Base-by-base conservation (phyloP, 345 rosid genomes). In the Acer saccharum region DNA sequence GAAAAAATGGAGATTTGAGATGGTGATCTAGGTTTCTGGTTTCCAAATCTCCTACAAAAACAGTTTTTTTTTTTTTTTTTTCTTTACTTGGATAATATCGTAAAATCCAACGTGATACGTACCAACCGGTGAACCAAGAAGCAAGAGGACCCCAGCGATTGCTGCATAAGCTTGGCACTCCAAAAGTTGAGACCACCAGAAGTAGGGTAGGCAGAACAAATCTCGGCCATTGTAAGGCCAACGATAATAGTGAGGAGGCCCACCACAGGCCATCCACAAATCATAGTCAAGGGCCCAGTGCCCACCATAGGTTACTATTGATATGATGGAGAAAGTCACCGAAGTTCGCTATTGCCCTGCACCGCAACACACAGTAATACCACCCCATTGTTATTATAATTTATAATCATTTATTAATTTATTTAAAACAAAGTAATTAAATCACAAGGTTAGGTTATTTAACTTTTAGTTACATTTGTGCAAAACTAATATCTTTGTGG, bases 61-160 rank as follows among this genome's bases (percentile, higher is more conserved):
- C 35, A 29, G 4, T 29, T 29, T 29, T 29, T 29, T 29, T 3
- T 29, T 29, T 29, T 29, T 29, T 0, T 3, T 29, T 29, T 29
- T 29, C 35, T 29, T 29, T 29, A 29, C 35, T 29, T 32, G 35
- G 5, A 4, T 35, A 35, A 35, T 35, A 35, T 4, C 4, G 6
- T 4, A 25, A 25, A 23, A 23, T 23, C 25, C 1, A 32, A 10
- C 50, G 3, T 46, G 2, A 43, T 46, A 81, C 88, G 10, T 79
- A 89, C 95, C 93, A 89, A 79, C 95, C 92, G 7, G 90, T 87
- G 74, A 88, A 80, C 92, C 92, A 91, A 48, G 90, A 87, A 69
- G 92, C 90, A 32, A 82, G 17, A 29, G 92, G 93, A 1, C 90
- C 90, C 92, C 92, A 88, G 3, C 46, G 10, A 2, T 60, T 54